phyloP scores from a whole-genome alignment of 1,139 yeast species.

The Saccharomyces pastorianus region DNA sequence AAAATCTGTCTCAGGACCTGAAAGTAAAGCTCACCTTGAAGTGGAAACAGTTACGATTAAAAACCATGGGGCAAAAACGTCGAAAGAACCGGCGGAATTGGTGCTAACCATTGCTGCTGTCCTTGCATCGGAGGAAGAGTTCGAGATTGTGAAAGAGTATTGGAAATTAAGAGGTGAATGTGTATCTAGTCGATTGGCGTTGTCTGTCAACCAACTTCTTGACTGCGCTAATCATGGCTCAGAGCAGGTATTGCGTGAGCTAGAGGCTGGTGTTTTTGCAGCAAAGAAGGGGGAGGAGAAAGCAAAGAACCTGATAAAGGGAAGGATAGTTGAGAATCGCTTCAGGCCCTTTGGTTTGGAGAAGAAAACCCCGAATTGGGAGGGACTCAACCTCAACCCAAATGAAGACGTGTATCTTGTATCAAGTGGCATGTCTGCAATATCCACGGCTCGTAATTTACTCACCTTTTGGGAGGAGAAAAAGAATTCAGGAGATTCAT shows the following conservation, averaged over 20 bases:
- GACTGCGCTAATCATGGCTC: not conserved
- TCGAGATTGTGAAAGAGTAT: slow-evolving; percentile 64
- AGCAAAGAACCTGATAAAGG: slow-evolving; percentile 66
- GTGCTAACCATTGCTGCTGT: slow-evolving; percentile 57
- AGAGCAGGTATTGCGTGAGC: slow-evolving; percentile 20
- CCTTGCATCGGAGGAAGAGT: slow-evolving; percentile 48
- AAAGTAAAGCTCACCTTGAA: slow-evolving; percentile 41
- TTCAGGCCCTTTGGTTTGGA: slow-evolving; percentile 30
- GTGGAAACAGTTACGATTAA: slow-evolving; percentile 38
- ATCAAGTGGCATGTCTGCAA: slow-evolving; percentile 93
- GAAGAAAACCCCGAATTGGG: not conserved
- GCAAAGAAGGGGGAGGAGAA: slow-evolving; percentile 70
- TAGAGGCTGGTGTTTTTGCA: slow-evolving; percentile 35
- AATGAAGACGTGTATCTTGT: slow-evolving; percentile 56
- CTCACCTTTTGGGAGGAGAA: slow-evolving; percentile 36
- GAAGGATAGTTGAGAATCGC: slow-evolving; percentile 66
- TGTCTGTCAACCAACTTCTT: slow-evolving; percentile 4
- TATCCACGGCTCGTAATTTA: slow-evolving; percentile 73
- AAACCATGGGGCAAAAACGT: slow-evolving; percentile 52
- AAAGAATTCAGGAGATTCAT: not conserved
- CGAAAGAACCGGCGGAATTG: slow-evolving; percentile 30
- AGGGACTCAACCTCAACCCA: slow-evolving; percentile 20
- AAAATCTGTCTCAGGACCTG: slow-evolving; percentile 37
- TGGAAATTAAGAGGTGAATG: slow-evolving; percentile 99
- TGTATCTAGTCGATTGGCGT: slow-evolving; percentile 73